Conservation (phyloP, 2,329 filamentous ascomycete genomes). For the Aureobasidium vineae region DNA sequence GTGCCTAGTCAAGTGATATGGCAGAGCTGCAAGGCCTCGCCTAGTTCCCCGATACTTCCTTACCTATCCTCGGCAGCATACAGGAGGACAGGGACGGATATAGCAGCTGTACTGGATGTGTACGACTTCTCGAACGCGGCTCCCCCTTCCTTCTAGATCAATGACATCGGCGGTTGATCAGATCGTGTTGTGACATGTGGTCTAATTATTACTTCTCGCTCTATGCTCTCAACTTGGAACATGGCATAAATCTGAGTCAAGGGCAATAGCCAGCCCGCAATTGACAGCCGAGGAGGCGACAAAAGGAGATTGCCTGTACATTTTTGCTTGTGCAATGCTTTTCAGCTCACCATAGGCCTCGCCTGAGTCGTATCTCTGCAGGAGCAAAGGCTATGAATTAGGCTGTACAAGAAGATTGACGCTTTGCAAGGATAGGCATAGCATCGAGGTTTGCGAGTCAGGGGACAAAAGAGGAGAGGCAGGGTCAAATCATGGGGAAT, state of each 20-base stretch:
- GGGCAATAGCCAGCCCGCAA: not conserved
- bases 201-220: not conserved
- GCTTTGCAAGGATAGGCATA: constrained; percentile 5
- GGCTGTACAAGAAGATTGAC: constrained; percentile 16
- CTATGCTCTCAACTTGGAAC: not conserved
- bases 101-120: constrained; percentile 12
- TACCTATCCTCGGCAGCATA: not conserved
- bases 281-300: constrained; percentile 1
- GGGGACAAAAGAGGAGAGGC: not conserved
- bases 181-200: constrained; percentile 3
- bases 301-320: not conserved
- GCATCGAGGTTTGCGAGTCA: constrained; percentile 21
- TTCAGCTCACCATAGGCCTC: not conserved
- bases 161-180: constrained; percentile 6
- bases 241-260: not conserved
- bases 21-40: constrained; percentile 1
- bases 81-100: constrained; percentile 4
- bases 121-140: constrained; percentile 21
- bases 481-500: not conserved
- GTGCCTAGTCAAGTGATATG: not conserved
- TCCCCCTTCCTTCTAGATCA: not conserved
- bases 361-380: not conserved
- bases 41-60: constrained; percentile 7
- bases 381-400: not conserved
- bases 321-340: constrained; percentile 5